Conservation (phyloP, 208 protist species). For the Angomonas deanei region DNA sequence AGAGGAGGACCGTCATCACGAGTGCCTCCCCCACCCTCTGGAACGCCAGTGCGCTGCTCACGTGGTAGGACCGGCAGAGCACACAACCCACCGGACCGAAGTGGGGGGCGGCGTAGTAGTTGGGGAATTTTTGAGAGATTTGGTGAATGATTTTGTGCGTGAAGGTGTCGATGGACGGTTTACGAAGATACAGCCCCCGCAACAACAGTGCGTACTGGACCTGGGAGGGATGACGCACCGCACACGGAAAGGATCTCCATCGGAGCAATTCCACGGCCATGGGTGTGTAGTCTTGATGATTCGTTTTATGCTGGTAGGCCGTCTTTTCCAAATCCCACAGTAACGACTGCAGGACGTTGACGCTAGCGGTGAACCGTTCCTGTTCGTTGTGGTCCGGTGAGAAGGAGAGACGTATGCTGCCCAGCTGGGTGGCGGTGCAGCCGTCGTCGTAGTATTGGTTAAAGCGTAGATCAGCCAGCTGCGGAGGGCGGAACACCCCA, state of each 20-base stretch:
- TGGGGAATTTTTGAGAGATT: slow-evolving; percentile 36
- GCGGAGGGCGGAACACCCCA: slow-evolving; percentile 3
- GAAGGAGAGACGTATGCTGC: neutral
- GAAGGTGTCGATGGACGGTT: slow-evolving; percentile 24
- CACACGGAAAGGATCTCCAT: slow-evolving; percentile 22
- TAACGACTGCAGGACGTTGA: too few relatives aligned
- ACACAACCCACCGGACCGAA: slow-evolving; percentile 44
- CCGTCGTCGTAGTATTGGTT: slow-evolving; percentile 10
- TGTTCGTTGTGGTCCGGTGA: too few relatives aligned
- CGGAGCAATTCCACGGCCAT: slow-evolving; percentile 30
- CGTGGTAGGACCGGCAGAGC: slow-evolving; percentile 64
- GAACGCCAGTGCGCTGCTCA: slow-evolving; percentile 37
- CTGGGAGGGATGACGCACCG: slow-evolving; percentile 11
- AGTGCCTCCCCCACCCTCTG: slow-evolving; percentile 43
- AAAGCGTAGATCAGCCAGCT: slow-evolving; percentile 7
- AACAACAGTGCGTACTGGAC: slow-evolving; percentile 71
- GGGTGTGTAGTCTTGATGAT: slow-evolving; percentile 12
- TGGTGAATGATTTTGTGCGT: slow-evolving; percentile 8
- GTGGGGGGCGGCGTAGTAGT: slow-evolving; percentile 62
- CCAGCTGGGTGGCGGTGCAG: neutral
- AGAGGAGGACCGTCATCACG: slow-evolving; percentile 24
- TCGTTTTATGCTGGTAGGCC: slow-evolving; percentile 7
- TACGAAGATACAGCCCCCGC: slow-evolving; percentile 37
- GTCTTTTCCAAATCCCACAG: neutral
- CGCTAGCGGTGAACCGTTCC: too few relatives aligned